These are phyloP conservation scores for Solanum aculeatissimum DNA, from an alignment of 305 asterid genomes.

Conservation along the genomic window DNA sequence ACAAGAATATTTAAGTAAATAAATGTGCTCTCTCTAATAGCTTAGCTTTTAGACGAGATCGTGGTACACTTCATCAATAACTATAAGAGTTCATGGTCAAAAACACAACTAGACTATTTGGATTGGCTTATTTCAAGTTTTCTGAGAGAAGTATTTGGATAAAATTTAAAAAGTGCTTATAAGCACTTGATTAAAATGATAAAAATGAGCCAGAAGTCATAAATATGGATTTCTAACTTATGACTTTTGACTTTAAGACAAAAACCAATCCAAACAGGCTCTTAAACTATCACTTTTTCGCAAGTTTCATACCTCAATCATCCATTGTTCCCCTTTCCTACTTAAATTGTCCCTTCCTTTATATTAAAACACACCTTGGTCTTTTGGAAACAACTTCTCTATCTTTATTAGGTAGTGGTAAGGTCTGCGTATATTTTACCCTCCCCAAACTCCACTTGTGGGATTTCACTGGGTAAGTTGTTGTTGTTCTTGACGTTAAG, in stretches of 20 bases:
- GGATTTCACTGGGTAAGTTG: too few relatives aligned
- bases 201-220: background rate
- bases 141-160: background rate
- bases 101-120: background rate
- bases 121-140: background rate
- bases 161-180: background rate
- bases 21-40: background rate
- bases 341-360: background rate
- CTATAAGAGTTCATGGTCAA: background rate
- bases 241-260: background rate
- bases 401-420: too few relatives aligned
- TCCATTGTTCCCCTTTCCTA: background rate
- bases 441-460: too few relatives aligned
- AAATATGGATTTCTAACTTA: background rate
- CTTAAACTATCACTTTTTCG: background rate
- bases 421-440: too few relatives aligned
- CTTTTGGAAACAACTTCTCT: too few relatives aligned
- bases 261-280: background rate
- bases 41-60: background rate
- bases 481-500: background rate
- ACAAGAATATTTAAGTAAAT: background rate
- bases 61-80: background rate
- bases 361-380: background rate
- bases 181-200: background rate
- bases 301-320: background rate